Conservation (phyloP, 192 early-diverging fungal genomes). For the Chytriomyces confervae region DNA sequence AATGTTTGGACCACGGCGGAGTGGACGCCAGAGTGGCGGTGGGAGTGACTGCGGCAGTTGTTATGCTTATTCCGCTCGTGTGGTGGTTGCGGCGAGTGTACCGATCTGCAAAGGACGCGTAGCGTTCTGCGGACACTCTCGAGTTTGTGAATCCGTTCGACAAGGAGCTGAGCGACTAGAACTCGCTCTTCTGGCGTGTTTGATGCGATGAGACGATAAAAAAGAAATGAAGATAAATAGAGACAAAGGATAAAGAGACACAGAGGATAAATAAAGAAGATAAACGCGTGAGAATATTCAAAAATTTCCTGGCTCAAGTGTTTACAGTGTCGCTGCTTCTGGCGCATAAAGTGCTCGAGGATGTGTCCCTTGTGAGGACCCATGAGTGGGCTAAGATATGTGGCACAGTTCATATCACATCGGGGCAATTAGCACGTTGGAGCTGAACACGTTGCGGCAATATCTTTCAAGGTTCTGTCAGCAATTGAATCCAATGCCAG, state of each 20-base stretch:
- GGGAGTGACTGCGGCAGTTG: not conserved
- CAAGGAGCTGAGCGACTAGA: no score
- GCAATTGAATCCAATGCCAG: not conserved
- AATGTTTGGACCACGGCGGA: not conserved
- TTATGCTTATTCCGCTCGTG: not conserved
- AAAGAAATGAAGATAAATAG: no score
- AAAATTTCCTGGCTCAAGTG: no score
- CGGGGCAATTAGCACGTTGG: not conserved
- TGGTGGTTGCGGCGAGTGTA: not conserved
- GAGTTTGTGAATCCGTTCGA: not conserved
- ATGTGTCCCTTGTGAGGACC: not conserved
- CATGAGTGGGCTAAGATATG: not conserved
- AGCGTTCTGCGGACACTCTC: not conserved
- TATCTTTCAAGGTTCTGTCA: not conserved
- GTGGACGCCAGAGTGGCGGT: not conserved
- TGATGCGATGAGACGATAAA: no score
- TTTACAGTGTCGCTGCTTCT: not conserved
- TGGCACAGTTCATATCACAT: not conserved
- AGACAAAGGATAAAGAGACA: no score
- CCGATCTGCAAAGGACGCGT: not conserved
- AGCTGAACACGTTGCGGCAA: not conserved
- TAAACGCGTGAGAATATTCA: no score
- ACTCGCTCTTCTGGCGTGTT: no score
- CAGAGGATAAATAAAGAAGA: no score
- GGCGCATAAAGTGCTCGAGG: not conserved